Evolutionary conservation across 495 filamentous ascomycete genomes (phyloP), one percentile per base, ranked within the genome.

Genomic region (Daldinia loculata): DNA sequence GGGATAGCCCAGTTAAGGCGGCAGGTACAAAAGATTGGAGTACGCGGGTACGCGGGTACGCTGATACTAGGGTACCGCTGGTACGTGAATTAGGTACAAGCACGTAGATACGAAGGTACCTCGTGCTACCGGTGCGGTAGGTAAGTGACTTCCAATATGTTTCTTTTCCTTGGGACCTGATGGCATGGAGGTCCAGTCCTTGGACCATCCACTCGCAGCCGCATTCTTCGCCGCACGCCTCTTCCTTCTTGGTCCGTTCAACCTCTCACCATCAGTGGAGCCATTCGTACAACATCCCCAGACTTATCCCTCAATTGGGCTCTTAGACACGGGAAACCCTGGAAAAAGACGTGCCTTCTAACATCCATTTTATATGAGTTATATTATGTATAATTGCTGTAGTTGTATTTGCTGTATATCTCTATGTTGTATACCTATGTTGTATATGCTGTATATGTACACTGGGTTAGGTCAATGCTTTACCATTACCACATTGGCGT

Each of bases 141-240:
- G 56, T 69, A 72, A 53, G 39, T 64, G 14, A 56, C 43, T 32
- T 58, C 4, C 4, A 4, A 8, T 17, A 8, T 17, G 11, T 56
- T 55, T 32, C 65, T 30, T 29, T 67, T 55, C 34, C 38, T 41
- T 72, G 45, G 58, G 69, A 58, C 57, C 50, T 69, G 56, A 56
- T 66, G 56, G 65, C 53, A 26, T 26, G 65, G 65, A 67, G 29
- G 62, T 60, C 27, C 29, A 34, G 7, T 34, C 7, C 55, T 64
- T 72, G 69, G 69, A 67, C 61, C 64, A 55, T 69, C 70, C 70
- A 73, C 67, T 74, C 71, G 67, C 39, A 70, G 67, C 67, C 71
- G 67, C 67, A 70, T 70, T 74, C 67, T 74, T 74, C 71, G 71
- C 71, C 71, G 67, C 71, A 74, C 67, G 71, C 71, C 71, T 70